These are phyloP conservation scores for Yarrowia porcina DNA, from an alignment of 805 yeast species.

Conservation along the genomic window DNA sequence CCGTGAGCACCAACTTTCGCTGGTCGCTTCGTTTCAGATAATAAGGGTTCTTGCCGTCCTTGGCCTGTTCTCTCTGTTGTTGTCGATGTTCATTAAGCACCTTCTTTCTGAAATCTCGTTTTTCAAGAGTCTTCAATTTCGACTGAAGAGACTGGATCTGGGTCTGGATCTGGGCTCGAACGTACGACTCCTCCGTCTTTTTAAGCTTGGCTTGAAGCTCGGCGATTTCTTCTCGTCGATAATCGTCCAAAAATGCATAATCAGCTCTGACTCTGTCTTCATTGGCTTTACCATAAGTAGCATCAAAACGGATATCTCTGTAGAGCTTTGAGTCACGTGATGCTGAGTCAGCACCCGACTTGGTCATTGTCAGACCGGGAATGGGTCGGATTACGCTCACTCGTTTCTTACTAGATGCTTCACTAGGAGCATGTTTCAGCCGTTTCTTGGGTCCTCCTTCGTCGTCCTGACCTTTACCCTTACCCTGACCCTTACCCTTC, in stretches of 20 bases:
- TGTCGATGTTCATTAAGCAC: conserved; percentile 62
- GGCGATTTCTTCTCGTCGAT: conserved; percentile 68
- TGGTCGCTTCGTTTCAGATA: conserved; percentile 40
- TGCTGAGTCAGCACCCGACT: conserved; percentile 36
- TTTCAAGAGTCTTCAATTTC: conserved; percentile 60
- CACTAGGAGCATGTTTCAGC: conserved; percentile 85
- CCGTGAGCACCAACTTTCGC: conserved; percentile 39
- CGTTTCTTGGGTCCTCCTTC: conserved; percentile 37
- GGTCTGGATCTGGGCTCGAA: conserved; percentile 40
- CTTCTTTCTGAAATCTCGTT: conserved; percentile 69
- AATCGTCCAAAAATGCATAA: conserved; percentile 82
- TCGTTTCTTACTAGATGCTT: conserved; percentile 66
- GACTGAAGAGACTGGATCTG: conserved; percentile 38
- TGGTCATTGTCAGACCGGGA: conserved; percentile 41
- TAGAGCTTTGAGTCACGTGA: conserved; percentile 41
- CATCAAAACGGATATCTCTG: conserved; percentile 85
- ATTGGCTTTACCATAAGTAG: conserved; percentile 84
- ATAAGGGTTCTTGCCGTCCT: conserved; percentile 68
- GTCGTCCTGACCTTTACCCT: neutral
- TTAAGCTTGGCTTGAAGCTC: conserved; percentile 53
- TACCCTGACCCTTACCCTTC: neutral
- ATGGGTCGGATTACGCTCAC: conserved; percentile 70
- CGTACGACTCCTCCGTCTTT: conserved; percentile 33
- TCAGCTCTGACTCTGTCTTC: conserved; percentile 62
- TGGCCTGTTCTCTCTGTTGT: conserved; percentile 79